Evolutionary conservation across 1,284 basidiomycete species (phyloP), one percentile per base, ranked within the genome.

Genomic region (Peniophora sp.): DNA sequence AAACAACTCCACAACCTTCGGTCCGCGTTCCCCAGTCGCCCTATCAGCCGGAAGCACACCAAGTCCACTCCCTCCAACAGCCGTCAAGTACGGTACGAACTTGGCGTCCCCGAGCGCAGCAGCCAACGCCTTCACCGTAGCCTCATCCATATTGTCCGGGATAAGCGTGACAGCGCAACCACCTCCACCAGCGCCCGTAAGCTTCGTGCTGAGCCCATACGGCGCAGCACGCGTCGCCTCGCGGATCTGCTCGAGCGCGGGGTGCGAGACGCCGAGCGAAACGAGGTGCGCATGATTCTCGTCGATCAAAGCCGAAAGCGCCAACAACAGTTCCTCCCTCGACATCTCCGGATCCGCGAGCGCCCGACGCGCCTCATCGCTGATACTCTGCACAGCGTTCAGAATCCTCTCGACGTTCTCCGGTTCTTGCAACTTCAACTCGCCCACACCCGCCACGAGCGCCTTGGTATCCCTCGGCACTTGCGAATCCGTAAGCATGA

Each of bases 121-220:
- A 50, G 85, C 73, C 55, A 95, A 76, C 53, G 72, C 67, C 39
- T 75, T 63, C 27, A 94, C 73, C 34, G 71, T 61, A 14, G 74
- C 70, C 49, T 79, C 75, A 48, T 79, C 66, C 70, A 92, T 85
- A 56, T 83, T 88, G 69, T 97, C 93, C 48, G 95, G 95, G 48
- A 99, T 77, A 32, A 99, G 79, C 3, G 95, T 98, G 24, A 99
- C 93, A 2, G 96, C 89, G 63, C 97, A 99, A 16, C 97, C 97
- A 16, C 97, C 97, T 24, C 97, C 97, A n/a, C 97, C 97, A 2
- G 97, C 96, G 39, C 97, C 97, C 2, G 97, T 99, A 50, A 99
- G 70, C 73, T 99, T 99, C n/a, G 96, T 97, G 57, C 85, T 84
- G 46, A 99, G 73, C 5, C 70, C 71, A 67, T 86, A 89, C 6